Conservation (phyloP, 352 stramenopile species). For the Poterioochromonas sp. region DNA sequence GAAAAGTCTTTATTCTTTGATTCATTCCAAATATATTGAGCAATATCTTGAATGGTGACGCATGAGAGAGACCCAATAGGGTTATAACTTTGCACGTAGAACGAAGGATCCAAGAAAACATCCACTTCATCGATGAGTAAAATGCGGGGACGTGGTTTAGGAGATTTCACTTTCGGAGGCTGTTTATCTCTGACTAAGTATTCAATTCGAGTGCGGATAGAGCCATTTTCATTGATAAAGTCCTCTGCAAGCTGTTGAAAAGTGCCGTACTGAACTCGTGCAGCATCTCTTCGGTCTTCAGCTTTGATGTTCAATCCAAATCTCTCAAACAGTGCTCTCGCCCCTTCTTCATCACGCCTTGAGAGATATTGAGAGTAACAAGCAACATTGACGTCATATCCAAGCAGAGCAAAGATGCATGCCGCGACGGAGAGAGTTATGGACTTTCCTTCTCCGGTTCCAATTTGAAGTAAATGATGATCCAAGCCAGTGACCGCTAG, state of each 20-base stretch:
- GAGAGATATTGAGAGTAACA: constrained; percentile 55
- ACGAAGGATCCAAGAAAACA: constrained; percentile 54
- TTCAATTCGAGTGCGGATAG: constrained; percentile 43
- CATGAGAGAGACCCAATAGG: constrained; percentile 41
- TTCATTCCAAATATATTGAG: not conserved
- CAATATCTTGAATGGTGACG: not conserved
- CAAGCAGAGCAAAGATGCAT: constrained; percentile 46
- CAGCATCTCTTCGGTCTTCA: too few species aligned
- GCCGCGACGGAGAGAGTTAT: constrained; percentile 50
- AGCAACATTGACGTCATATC: constrained; percentile 49
- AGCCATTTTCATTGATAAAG: constrained; percentile 47
- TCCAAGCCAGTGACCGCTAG: too few species aligned
- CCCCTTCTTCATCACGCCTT: constrained; percentile 46
- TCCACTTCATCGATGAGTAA: constrained; percentile 57
- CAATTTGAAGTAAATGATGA: constrained; percentile 53
- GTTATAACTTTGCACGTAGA: constrained; percentile 53
- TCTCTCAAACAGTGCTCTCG: constrained; percentile 49
- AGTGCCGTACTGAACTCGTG: constrained; percentile 53
- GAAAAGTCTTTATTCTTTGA: not conserved
- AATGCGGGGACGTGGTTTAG: constrained; percentile 41
- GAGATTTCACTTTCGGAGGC: not conserved
- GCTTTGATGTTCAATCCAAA: too few species aligned
- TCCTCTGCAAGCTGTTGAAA: constrained; percentile 51
- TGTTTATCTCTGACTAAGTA: not conserved
- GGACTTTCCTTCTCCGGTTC: constrained; percentile 54